phyloP scores from a whole-genome alignment of 345 rosid genomes.

The Eucalyptus melliodora region DNA sequence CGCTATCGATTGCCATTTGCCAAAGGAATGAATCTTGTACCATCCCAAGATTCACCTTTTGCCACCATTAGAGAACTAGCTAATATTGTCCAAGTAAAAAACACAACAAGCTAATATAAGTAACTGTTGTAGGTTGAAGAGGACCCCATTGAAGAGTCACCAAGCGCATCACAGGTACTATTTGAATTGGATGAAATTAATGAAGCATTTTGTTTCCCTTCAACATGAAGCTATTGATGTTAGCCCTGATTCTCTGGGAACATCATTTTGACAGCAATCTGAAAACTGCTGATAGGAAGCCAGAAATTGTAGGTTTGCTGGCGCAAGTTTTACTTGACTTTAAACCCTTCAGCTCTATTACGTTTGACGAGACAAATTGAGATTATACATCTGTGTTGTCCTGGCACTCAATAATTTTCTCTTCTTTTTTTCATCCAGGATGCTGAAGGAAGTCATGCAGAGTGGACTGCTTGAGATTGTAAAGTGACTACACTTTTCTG shows the following conservation, averaged over 20 bases:
- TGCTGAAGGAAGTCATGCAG: slow-evolving; percentile 31
- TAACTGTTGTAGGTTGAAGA: slow-evolving; percentile 26
- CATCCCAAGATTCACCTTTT: not conserved
- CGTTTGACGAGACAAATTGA: not conserved
- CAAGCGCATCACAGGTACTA: slow-evolving; percentile 36
- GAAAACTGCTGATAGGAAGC: not conserved
- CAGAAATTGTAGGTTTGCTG: not conserved
- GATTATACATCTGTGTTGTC: not conserved
- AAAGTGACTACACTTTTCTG: not conserved
- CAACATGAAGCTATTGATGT: not conserved
- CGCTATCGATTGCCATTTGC: not conserved
- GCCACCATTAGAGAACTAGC: not conserved
- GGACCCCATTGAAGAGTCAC: slow-evolving; percentile 30
- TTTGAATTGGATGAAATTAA: not conserved
- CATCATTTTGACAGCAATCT: not conserved
- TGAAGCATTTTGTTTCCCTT: not conserved
- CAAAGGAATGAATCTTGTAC: not conserved
- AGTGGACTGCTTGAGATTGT: slow-evolving; percentile 27
- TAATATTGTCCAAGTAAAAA: not conserved
- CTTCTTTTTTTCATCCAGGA: slow-evolving; percentile 10
- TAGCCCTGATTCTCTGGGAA: not conserved
- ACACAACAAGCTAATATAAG: not conserved
- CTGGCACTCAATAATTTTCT: not conserved
- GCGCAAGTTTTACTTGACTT: not conserved
- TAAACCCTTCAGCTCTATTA: not conserved